Conservation (phyloP, 805 yeast species). For the Yarrowia deformans region DNA sequence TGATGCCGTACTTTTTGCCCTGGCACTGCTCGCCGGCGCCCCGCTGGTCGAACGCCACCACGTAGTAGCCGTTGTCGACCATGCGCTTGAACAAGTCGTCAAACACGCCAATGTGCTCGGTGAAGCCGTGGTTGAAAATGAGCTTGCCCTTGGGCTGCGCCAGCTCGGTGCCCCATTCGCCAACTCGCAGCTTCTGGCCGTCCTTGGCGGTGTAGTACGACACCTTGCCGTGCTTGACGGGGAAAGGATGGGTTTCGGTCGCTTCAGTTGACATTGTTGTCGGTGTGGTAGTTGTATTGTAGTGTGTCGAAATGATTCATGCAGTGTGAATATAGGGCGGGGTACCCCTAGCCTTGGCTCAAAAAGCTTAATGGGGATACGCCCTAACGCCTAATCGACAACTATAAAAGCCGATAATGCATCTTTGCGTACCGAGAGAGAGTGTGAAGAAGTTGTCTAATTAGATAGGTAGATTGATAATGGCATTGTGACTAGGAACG, state of each 20-base stretch:
- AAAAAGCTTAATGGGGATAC: no score
- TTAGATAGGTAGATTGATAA: no score
- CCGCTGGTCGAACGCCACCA: conserved; percentile 52
- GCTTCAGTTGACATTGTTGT: conserved; percentile 6
- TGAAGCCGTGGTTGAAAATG: conserved; percentile 52
- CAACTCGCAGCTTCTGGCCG: conserved; percentile 36
- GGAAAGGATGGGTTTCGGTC: conserved; percentile 18
- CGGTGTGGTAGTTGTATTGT: neutral
- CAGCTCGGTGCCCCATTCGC: conserved; percentile 30
- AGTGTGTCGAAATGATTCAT: neutral
- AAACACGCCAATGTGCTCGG: conserved; percentile 50
- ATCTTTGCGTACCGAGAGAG: no score
- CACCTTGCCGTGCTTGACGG: conserved; percentile 19
- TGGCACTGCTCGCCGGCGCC: conserved; percentile 52
- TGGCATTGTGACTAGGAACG: no score
- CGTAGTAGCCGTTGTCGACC: conserved; percentile 49
- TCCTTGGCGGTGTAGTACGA: conserved; percentile 35
- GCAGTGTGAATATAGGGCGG: no score
- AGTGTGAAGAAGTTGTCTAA: no score
- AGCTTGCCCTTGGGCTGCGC: conserved; percentile 46
- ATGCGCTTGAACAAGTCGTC: conserved; percentile 48
- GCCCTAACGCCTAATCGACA: no score
- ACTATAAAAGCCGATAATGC: no score
- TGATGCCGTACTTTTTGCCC: conserved; percentile 48
- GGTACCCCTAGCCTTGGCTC: no score